Conservation (phyloP, 31 red algal species). For the Asparagopsis taxiformis region DNA sequence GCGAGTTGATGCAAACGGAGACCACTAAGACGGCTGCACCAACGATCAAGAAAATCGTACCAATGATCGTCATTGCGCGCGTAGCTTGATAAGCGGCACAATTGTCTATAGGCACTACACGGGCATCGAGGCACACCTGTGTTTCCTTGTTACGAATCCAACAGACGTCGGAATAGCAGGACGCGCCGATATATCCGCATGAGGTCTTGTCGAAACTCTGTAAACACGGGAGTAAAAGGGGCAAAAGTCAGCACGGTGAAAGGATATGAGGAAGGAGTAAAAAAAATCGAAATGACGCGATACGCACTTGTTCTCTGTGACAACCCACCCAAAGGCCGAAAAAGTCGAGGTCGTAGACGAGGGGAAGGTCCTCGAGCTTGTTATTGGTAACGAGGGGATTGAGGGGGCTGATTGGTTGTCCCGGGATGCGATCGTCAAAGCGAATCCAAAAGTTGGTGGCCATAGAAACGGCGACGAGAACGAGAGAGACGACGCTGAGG, state of each 20-base stretch:
- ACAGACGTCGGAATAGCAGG: constrained; percentile 70
- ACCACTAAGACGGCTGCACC: constrained; percentile 56
- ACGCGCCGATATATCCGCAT: constrained; percentile 71
- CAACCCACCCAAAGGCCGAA: constrained; percentile 75
- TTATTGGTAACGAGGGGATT: constrained; percentile 53
- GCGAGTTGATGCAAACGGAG: constrained; percentile 39
- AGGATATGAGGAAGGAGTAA: neutral
- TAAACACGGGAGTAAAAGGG: neutral
- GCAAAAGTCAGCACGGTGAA: neutral
- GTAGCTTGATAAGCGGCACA: constrained; percentile 72
- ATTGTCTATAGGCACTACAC: constrained; percentile 40
- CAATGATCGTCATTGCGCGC: constrained; percentile 60
- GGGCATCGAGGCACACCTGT: constrained; percentile 32
- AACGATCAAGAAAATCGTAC: constrained; percentile 60
- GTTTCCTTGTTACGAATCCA: constrained; percentile 60
- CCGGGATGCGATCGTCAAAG: constrained; percentile 7
- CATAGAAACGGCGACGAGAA: constrained; percentile 52
- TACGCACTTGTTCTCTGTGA: constrained; percentile 29
- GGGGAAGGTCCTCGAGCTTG: constrained; percentile 23
- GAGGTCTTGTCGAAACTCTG: constrained; percentile 30
- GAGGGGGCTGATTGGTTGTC: constrained; percentile 1
- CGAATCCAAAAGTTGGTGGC: constrained; percentile 66
- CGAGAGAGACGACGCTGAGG: constrained; percentile 59
- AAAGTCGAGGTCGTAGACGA: constrained; percentile 44
- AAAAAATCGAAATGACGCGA: neutral